These are phyloP conservation scores for Leccinum aurantiacum DNA, from an alignment of 768 basidiomycete species.

Conservation along the genomic window DNA sequence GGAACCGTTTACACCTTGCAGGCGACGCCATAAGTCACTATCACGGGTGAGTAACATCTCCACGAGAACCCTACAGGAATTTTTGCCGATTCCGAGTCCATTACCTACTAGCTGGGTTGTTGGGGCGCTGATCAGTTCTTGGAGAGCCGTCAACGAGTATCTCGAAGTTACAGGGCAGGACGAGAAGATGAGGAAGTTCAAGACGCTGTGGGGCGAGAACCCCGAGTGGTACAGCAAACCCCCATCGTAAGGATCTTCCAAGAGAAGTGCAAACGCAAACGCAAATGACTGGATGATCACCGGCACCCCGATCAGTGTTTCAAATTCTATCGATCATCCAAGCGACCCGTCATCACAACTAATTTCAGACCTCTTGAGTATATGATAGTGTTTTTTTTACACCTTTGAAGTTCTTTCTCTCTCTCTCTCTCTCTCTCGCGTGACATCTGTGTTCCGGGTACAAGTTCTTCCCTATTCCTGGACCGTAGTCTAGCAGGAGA, in stretches of 20 bases:
- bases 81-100: not conserved
- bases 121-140: not conserved
- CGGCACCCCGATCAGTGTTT: no score
- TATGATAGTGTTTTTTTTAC: no score
- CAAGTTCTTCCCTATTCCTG: no score
- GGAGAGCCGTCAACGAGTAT: not conserved
- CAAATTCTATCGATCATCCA: no score
- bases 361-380: no score
- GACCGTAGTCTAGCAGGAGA: no score
- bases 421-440: no score
- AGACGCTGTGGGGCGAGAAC: not conserved
- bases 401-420: no score
- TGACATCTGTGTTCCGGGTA: no score
- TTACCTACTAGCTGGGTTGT: not conserved
- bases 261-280: no score
- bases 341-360: no score
- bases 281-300: no score
- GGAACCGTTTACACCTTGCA: conserved; percentile 6
- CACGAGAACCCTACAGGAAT: not conserved
- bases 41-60: not conserved
- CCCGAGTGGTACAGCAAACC: not conserved
- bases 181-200: not conserved
- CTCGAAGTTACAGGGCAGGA: not conserved
- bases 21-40: not conserved
- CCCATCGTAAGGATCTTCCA: not conserved